Percentiles rank a stretch among this genome's conserved stretches.
These are phyloP conservation scores for Leccinum rimulosum DNA, from an alignment of 768 basidiomycete genomes.

Conservation along the genomic window DNA sequence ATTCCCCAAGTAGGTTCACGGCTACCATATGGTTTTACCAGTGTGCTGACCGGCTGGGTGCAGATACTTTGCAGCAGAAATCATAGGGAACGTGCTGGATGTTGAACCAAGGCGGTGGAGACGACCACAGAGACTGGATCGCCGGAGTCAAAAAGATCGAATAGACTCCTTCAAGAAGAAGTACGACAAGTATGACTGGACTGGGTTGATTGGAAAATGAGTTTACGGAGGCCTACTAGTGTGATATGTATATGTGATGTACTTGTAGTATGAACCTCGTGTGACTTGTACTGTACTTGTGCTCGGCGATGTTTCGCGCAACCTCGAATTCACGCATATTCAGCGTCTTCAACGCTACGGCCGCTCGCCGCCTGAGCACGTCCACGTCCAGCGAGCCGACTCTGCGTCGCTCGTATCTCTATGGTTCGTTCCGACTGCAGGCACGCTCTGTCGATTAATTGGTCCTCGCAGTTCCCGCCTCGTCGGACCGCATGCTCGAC, in stretches of 20 bases:
- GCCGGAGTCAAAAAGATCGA: constrained; percentile 64
- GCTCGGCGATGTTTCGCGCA: constrained; percentile 4
- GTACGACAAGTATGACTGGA: constrained; percentile 84
- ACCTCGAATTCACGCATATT: neutral
- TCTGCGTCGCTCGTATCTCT: constrained; percentile 60
- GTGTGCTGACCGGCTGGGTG: constrained; percentile 6
- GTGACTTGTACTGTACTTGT: neutral
- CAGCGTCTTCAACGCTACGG: neutral
- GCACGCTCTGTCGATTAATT: neutral
- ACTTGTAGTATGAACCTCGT: too few relatives aligned
- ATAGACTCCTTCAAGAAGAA: constrained; percentile 65
- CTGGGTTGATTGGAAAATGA: constrained; percentile 58
- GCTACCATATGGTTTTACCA: neutral
- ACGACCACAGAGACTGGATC: constrained; percentile 73
- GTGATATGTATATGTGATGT: too few relatives aligned
- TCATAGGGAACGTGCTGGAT: constrained; percentile 88
- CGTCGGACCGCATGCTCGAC: constrained; percentile 76
- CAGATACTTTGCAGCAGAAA: constrained; percentile 94
- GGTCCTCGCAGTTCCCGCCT: constrained; percentile 60
- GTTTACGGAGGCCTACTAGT: neutral
- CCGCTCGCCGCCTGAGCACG: constrained; percentile 16
- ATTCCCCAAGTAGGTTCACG: constrained; percentile 68
- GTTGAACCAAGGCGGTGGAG: constrained; percentile 86
- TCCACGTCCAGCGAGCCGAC: constrained; percentile 13
- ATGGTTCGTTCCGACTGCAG: constrained; percentile 34